Base-by-base conservation (phyloP, 768 basidiomycete genomes). In the Ramaria rubella region DNA sequence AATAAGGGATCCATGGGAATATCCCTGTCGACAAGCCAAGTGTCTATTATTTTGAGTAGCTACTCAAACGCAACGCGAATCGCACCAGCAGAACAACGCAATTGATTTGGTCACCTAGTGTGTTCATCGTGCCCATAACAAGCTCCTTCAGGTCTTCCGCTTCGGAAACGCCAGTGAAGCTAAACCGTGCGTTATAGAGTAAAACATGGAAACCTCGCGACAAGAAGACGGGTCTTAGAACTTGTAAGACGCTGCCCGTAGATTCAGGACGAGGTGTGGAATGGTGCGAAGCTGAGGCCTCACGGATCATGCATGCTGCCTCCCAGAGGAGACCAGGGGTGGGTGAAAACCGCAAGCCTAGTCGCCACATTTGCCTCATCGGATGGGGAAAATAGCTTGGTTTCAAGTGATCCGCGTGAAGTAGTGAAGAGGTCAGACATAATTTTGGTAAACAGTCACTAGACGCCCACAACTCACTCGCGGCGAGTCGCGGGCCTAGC, bases 261-360 rank as follows among this genome's bases (percentile, higher is more conserved):
- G 15, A 40, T 14, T 21, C 14, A 42, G 46, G 7, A 12, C 48
- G 30, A 19, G 40, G 40, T 5, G 19, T 4, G n/a, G 48, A 26
- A 52, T 26, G 55, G 34, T 21, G n/a, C n/a, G n/a, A n/a, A 34
- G 42, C 55, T 48, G 46, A 23, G 55, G 76, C 55, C 87, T 64
- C 67, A 91, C 90, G 84, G 79, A 63, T 92, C 88, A 60, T 82
- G 67, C 81, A 85, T 87, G 50, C 72, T 75, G 15, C 89, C 90
- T 1, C 90, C 89, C 0, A 91, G 75, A 78, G 88, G 82, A n/a
- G 86, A 83, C 89, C 89, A 92, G 5, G 90, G 90, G 62, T 92
- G 90, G 11, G 87, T 71, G 61, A 83, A 83, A n/a, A 92, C 69
- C 0, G 83, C 88, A 12, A 67, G 50, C 40, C 48, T 56, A 23